Conservation (phyloP, 208 protist genomes). For the Leishmania lainsoni region DNA sequence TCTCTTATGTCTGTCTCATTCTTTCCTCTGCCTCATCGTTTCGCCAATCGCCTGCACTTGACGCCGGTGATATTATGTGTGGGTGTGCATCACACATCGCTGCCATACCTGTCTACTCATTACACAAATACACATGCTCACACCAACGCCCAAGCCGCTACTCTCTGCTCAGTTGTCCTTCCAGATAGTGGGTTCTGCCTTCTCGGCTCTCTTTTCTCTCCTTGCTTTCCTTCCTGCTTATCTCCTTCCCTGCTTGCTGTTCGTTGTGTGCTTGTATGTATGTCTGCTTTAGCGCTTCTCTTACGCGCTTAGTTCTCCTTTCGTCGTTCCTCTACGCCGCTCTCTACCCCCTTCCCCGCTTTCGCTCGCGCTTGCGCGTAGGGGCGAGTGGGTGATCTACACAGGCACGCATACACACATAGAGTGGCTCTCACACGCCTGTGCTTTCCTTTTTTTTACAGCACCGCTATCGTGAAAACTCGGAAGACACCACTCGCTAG, state of each 20-base stretch:
- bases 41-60: too few species aligned
- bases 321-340: neutral
- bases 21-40: neutral
- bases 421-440: neutral
- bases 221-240: neutral
- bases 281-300: neutral
- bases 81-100: neutral
- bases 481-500: neutral
- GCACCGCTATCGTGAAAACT: neutral
- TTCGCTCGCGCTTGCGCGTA: neutral
- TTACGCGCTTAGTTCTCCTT: neutral
- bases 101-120: neutral
- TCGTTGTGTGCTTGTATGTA: neutral
- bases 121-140: neutral
- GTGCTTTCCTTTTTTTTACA: neutral
- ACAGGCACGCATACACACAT: neutral
- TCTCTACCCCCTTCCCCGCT: neutral
- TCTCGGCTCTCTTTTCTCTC: neutral
- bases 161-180: neutral
- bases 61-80: neutral
- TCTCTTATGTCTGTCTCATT: neutral
- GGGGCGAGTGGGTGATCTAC: neutral
- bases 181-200: neutral
- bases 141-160: neutral
- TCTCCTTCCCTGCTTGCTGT: neutral